Base-by-base conservation (phyloP, 2,329 filamentous ascomycete genomes). In the Ophiostoma fasciatum region DNA sequence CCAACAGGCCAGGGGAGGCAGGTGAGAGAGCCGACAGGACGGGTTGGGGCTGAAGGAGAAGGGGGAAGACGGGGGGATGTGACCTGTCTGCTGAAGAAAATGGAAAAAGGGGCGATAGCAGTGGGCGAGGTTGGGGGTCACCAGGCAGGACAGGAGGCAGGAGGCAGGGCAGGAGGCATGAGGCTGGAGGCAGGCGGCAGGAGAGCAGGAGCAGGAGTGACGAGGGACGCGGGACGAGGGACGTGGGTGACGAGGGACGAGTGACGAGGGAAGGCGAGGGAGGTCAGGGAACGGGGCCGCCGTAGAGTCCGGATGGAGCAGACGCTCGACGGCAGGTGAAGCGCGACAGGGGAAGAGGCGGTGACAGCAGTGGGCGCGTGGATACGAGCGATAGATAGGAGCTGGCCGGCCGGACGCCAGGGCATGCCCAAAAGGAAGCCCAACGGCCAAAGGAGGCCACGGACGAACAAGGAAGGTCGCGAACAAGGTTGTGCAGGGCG, bases 91-190 rank as follows among this genome's bases (percentile, higher is more conserved):
- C 19, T 29, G 26, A 8, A 23, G 33, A 35, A 31, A 19, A 17
- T 35, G 22, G 26, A 35, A 28, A 29, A 23, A 23, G 7, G 22
- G 22, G 11, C 22, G 22, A 23, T 7, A 23, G 22, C 22, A 19
- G 31, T 23, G 32, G 20, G 20, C 2, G 28, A 31, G 28, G 21
- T 28, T 36, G 34, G 34, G 34, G 34, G 34, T 36, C 34, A 36
- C 34, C 9, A 19, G 21, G 23, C 10, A 14, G 13, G n/a, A 28
- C 19, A 6, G 17, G 15, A 20, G 9, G 15, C 7, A 19, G 12
- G 7, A 4, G 17, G 9, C 17, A 20, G 12, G 11, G 13, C 6
- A 7, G 17, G 18, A 14, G 6, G 6, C 23, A 36, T 25, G 33
- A 23, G 33, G 17, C 14, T 25, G 28, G 20, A 13, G 27, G 18